Conservation (phyloP, 176 grass and related monocot genomes). For the Carex kokanica region DNA sequence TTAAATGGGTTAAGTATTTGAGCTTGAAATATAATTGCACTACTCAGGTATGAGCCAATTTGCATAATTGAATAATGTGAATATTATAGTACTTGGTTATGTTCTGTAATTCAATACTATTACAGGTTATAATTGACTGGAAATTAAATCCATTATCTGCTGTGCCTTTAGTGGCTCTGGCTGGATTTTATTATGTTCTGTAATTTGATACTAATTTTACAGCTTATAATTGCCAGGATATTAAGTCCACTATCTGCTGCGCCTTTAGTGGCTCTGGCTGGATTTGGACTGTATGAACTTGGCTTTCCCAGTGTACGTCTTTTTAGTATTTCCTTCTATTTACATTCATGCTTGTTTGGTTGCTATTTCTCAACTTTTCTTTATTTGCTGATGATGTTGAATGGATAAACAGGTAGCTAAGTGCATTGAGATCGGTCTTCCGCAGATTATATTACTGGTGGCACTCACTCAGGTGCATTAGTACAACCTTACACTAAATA, state of each 20-base stretch:
- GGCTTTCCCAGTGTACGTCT: constrained; percentile 74
- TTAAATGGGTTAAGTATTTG: no score
- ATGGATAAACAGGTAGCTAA: constrained; percentile 66
- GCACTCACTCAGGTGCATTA: constrained; percentile 67
- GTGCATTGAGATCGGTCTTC: constrained; percentile 86
- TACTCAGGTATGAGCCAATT: background rate
- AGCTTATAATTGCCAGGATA: constrained; percentile 39
- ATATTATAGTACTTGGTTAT: constrained; percentile 2
- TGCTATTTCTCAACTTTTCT: background rate
- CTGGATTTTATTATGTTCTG: constrained; percentile 43
- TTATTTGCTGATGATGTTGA: background rate
- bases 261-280: constrained; percentile 66
- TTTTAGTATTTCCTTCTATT: background rate
- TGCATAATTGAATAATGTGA: constrained; percentile 4
- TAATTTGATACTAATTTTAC: background rate
- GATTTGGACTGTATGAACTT: constrained; percentile 82
- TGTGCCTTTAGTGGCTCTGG: constrained; percentile 59
- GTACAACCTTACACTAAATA: background rate
- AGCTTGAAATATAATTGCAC: no score
- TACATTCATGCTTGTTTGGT: background rate
- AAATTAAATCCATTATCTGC: constrained; percentile 69
- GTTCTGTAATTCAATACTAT: constrained; percentile 3
- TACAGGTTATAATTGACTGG: constrained; percentile 34
- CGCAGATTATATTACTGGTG: constrained; percentile 64
- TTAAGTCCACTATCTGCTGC: constrained; percentile 72